Percentiles rank a stretch among this genome's conserved stretches.
Conservation (phyloP, 2,329 filamentous ascomycete species). For the Cytospora paraplurivora region DNA sequence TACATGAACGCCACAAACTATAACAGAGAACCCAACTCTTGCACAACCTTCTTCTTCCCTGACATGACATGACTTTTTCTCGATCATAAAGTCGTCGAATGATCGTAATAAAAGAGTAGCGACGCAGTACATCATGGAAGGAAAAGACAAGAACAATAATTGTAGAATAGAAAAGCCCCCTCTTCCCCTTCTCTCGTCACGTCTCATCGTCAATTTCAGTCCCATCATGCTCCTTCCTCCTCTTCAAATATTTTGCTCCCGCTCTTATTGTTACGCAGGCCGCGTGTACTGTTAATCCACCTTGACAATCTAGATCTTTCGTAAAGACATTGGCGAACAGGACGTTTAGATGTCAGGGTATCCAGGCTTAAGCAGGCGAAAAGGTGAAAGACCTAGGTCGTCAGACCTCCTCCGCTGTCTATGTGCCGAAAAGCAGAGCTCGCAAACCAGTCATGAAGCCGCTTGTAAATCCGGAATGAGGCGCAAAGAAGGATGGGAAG, state of each 20-base stretch:
- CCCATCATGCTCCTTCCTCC: not conserved
- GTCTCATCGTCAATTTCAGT: not conserved
- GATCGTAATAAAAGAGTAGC: not conserved
- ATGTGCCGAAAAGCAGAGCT: conserved; percentile 15
- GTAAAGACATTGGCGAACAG: conserved; percentile 4
- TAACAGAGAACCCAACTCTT: conserved; percentile 1
- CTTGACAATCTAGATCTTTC: conserved; percentile 2
- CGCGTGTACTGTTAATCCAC: conserved; percentile 19
- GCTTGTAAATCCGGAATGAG: not conserved
- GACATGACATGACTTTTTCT: conserved; percentile 18
- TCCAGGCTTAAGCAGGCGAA: conserved; percentile 8
- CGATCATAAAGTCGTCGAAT: conserved; percentile 18
- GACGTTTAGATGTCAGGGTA: conserved; percentile 19
- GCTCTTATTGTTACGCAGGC: conserved; percentile 8
- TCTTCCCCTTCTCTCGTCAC: conserved; percentile 8
- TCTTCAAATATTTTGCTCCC: conserved; percentile 2
- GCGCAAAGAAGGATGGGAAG: conserved; percentile 1
- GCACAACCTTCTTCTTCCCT: not conserved
- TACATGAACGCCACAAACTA: conserved; percentile 3
- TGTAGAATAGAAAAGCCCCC: conserved; percentile 2
- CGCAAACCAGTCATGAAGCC: not conserved
- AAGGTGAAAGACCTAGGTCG: conserved; percentile 7
- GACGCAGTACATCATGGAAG: conserved; percentile 12
- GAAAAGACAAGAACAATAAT: not conserved
- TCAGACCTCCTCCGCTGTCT: conserved; percentile 14